phyloP scores from a whole-genome alignment of 2,329 filamentous ascomycete genomes.

The Periglandula ipomoeae region DNA sequence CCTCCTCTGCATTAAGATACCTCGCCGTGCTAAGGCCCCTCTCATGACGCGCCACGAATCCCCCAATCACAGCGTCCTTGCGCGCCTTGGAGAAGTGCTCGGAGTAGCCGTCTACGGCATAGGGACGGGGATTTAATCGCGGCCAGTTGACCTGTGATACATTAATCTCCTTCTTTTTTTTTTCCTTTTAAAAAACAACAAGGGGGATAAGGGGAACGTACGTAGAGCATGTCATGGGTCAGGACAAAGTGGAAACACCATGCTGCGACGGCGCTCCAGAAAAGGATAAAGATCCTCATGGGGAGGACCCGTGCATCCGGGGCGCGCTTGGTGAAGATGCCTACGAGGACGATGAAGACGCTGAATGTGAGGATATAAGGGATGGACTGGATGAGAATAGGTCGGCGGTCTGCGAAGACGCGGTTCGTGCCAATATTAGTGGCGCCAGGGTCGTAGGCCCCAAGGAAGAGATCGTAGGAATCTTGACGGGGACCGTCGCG shows the following conservation, averaged over 20 bases:
- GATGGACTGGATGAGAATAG: slow-evolving; percentile 82
- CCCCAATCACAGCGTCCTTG: slow-evolving; percentile 73
- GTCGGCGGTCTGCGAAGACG: slow-evolving; percentile 76
- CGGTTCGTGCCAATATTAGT: slow-evolving; percentile 61
- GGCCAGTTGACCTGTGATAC: slow-evolving; percentile 83
- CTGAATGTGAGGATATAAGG: slow-evolving; percentile 85
- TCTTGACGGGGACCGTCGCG: slow-evolving; percentile 89
- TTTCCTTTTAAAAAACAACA: not conserved
- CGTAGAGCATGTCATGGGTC: slow-evolving; percentile 84
- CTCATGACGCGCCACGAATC: slow-evolving; percentile 61
- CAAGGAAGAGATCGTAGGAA: slow-evolving; percentile 89
- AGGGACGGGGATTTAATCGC: slow-evolving; percentile 82
- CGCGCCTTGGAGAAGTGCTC: slow-evolving; percentile 76
- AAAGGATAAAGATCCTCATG: slow-evolving; percentile 68
- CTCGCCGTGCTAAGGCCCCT: slow-evolving; percentile 74
- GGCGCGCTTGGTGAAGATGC: slow-evolving; percentile 59
- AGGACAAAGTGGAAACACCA: slow-evolving; percentile 73
- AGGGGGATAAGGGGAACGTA: slow-evolving; percentile 43
- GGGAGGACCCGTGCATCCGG: slow-evolving; percentile 73
- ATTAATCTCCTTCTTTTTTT: not conserved
- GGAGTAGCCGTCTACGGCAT: slow-evolving; percentile 78
- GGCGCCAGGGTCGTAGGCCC: slow-evolving; percentile 68
- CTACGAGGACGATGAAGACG: slow-evolving; percentile 72
- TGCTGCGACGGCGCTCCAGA: slow-evolving; percentile 62
- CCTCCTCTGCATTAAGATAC: slow-evolving; percentile 83